phyloP scores from a whole-genome alignment of 192 early-diverging fungal species.

The Rhizoclosmatium globosum region DNA sequence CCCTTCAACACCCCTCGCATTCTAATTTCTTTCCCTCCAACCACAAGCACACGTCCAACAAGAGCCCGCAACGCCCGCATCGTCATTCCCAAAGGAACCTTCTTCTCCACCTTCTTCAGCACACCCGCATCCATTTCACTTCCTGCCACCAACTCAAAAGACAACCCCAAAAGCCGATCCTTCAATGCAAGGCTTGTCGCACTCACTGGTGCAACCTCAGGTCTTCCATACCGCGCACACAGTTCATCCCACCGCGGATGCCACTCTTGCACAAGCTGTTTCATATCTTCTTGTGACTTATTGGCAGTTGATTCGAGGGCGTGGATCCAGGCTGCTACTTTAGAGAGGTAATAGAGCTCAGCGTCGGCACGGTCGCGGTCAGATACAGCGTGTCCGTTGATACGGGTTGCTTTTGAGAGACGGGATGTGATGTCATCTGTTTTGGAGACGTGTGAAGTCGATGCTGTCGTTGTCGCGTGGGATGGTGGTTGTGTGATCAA shows the following conservation, averaged over 20 bases:
- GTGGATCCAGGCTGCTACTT: conserved; percentile 31
- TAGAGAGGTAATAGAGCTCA: conserved; percentile 50
- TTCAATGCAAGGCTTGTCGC: conserved; percentile 43
- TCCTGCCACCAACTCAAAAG: conserved; percentile 20
- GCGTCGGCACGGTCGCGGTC: conserved; percentile 39
- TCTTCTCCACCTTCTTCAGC: too few species aligned
- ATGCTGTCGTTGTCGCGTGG: neutral
- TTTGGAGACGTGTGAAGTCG: conserved; percentile 4
- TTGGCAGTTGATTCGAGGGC: neutral
- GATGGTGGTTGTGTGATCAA: conserved; percentile 4
- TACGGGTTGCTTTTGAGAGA: conserved; percentile 27
- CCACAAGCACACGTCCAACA: too few species aligned
- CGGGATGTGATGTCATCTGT: conserved; percentile 38
- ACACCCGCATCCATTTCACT: too few species aligned
- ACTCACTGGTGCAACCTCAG: conserved; percentile 37
- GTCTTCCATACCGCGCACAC: conserved; percentile 32
- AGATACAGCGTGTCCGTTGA: conserved; percentile 46
- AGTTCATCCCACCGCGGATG: conserved; percentile 51
- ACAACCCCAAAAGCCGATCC: conserved; percentile 39
- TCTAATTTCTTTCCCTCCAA: too few species aligned
- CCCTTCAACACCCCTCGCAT: too few species aligned
- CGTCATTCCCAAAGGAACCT: too few species aligned
- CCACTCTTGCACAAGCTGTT: conserved; percentile 1
- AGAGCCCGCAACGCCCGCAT: too few species aligned
- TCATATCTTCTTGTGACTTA: neutral